Base-by-base conservation (phyloP, 2,329 filamentous ascomycete genomes). In the Geosmithia putterillii region DNA sequence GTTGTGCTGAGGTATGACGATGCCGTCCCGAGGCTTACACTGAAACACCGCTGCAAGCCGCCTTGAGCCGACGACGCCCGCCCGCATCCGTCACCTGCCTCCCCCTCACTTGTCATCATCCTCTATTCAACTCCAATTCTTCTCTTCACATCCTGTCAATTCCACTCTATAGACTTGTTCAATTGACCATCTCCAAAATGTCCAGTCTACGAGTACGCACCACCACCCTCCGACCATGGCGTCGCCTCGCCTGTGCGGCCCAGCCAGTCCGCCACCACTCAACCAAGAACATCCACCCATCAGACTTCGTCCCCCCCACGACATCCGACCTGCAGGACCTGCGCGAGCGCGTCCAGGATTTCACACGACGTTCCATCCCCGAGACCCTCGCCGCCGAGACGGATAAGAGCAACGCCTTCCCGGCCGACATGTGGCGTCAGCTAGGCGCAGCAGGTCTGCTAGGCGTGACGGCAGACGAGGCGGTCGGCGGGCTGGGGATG, bases 391-490 rank as follows among this genome's bases (percentile, higher is more conserved):
- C 90, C 1, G 75, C 85, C 10, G 69, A 70, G 44, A 94, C 88
- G n/a, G 90, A 98, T 66, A 76, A 76, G 57, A 72, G 73, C 57
- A 96, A 96, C 72, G 79, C 78, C 41, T 98, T 98, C 61, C 92
- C 92, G 3, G 74, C 78, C 42, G 79, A 83, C 7, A 90, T 98
- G 83, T 98, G 92, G 92, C 71, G 74, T 60, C 95, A 95, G 66
- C 71, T 98, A 41, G 92, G 92, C 48, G 83, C 88, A 50, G 92
- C 92, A 28, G 92, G 85, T 7, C 83, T 96, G 52, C 74, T 96
- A 22, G 92, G 92, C 46, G 86, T 95, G 54, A 96, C 92, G 8
- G 92, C 87, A 17, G 86, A 95, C 55, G 88, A 95, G 64, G 83
- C 87, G 44, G 87, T 92, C 42, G 92, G 92, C 34, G 92, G 90